Conservation (phyloP, 345 rosid genomes). For the Salix brachista region DNA sequence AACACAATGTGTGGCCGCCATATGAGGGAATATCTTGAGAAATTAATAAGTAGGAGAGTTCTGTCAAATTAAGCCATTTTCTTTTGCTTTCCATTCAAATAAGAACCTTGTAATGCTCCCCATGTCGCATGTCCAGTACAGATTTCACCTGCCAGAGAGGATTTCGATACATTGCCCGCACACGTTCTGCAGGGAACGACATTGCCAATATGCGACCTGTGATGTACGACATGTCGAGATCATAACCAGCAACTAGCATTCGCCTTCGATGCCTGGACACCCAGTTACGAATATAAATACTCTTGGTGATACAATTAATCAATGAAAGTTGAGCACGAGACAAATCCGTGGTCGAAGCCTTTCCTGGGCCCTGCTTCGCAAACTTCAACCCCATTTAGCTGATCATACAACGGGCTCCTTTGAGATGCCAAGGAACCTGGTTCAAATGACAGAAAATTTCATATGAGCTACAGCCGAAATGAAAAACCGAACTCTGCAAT, state of each 20-base stretch:
- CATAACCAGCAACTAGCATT: slow-evolving; percentile 74
- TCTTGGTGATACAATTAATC: slow-evolving; percentile 49
- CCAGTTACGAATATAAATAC: slow-evolving; percentile 62
- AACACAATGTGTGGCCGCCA: not conserved
- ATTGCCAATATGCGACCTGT: slow-evolving; percentile 69
- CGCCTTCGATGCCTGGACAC: slow-evolving; percentile 85
- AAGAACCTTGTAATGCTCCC: slow-evolving; percentile 49
- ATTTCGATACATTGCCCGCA: slow-evolving; percentile 83
- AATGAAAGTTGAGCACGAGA: slow-evolving; percentile 30
- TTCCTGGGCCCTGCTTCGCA: slow-evolving; percentile 41
- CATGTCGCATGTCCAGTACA: slow-evolving; percentile 80
- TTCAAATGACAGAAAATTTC: not conserved
- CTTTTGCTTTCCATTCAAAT: not conserved
- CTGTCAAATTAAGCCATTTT: not conserved
- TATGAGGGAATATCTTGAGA: not conserved
- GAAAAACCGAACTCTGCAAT: not conserved
- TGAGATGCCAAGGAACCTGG: not conserved
- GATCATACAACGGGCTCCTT: not conserved
- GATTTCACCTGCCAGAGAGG: slow-evolving; percentile 97
- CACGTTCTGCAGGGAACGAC: slow-evolving; percentile 87
- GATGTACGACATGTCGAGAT: slow-evolving; percentile 93
- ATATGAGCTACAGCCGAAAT: too few relatives aligned
- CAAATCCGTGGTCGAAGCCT: slow-evolving; percentile 20
- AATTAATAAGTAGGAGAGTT: not conserved
- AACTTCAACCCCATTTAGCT: slow-evolving; percentile 65